These are phyloP conservation scores for Erodium maritimum DNA, from an alignment of 345 rosid species.

Conservation along the genomic window DNA sequence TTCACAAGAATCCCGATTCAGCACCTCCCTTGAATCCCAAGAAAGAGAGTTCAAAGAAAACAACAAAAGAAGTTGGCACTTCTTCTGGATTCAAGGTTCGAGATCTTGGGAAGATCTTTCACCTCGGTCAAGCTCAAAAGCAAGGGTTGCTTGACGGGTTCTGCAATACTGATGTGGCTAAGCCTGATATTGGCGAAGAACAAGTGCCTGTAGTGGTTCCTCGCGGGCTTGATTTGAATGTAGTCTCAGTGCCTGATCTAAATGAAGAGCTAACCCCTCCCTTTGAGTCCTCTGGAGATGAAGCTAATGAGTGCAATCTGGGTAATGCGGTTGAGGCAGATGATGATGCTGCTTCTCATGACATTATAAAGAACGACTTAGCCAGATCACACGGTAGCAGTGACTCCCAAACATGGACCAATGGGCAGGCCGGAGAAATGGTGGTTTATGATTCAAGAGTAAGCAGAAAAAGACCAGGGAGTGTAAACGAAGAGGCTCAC, in stretches of 20 bases:
- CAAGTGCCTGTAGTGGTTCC: slow-evolving; percentile 28
- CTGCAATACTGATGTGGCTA: slow-evolving; percentile 31
- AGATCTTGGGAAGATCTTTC: slow-evolving; percentile 60
- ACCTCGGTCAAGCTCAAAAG: slow-evolving; percentile 57
- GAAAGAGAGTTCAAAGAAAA: slow-evolving; percentile 20
- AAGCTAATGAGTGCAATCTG: slow-evolving; percentile 60
- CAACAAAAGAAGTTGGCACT: slow-evolving; percentile 21
- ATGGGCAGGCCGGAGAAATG: slow-evolving; percentile 35
- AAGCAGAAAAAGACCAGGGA: slow-evolving; percentile 52
- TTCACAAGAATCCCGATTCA: slow-evolving; percentile 32
- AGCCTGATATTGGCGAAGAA: slow-evolving; percentile 14
- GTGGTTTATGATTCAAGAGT: slow-evolving; percentile 4
- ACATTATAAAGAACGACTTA: slow-evolving; percentile 11
- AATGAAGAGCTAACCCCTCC: slow-evolving; percentile 84
- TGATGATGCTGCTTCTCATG: slow-evolving; percentile 70
- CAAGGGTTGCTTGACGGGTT: too few relatives aligned
- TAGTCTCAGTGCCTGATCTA: slow-evolving; percentile 77
- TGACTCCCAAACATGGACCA: slow-evolving; percentile 7
- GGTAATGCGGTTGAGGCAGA: slow-evolving; percentile 47
- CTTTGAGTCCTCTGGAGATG: slow-evolving; percentile 71
- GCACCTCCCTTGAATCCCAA: slow-evolving; percentile 14
- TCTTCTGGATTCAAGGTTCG: slow-evolving; percentile 51
- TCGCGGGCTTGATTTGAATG: slow-evolving; percentile 65
- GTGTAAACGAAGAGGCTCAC: slow-evolving; percentile 50
- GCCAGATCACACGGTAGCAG: too few relatives aligned